Percentiles rank a stretch among this genome's conserved stretches.
Evolutionary conservation across 441 rosid genomes (phyloP).

Genomic region (Francoa sonchifolia): DNA sequence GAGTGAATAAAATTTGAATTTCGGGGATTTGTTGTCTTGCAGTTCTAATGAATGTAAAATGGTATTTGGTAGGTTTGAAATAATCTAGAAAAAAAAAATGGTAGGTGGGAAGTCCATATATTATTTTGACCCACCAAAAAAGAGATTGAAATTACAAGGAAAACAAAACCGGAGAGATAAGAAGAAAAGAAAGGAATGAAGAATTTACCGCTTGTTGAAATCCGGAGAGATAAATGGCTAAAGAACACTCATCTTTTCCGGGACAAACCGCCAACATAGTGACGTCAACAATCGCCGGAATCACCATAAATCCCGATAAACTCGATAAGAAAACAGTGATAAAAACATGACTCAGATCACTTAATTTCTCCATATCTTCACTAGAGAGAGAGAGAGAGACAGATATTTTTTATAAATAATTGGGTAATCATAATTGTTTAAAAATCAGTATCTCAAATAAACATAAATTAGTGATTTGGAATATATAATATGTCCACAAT

Average conservation of each 20-base stretch:
- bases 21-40: not conserved
- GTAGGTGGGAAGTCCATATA: not conserved
- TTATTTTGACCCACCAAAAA: not conserved
- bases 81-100: not conserved
- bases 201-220: constrained; percentile 61
- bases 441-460: too few relatives aligned
- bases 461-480: too few relatives aligned
- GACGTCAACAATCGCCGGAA: constrained; percentile 68
- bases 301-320: constrained; percentile 25
- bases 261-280: constrained; percentile 77
- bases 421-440: too few relatives aligned
- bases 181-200: too few relatives aligned
- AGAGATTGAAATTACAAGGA: too few relatives aligned
- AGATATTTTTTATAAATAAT: too few relatives aligned
- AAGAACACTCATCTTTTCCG: constrained; percentile 51
- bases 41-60: not conserved
- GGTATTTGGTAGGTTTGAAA: too few relatives aligned
- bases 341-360: constrained; percentile 35
- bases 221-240: constrained; percentile 83
- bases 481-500: too few relatives aligned
- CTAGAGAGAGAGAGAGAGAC: too few relatives aligned
- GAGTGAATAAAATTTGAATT: not conserved
- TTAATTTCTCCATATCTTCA: constrained; percentile 33
- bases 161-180: not conserved
- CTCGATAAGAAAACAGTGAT: constrained; percentile 44